phyloP scores from a whole-genome alignment of 306 rosid genomes.

The Urtica urens region DNA sequence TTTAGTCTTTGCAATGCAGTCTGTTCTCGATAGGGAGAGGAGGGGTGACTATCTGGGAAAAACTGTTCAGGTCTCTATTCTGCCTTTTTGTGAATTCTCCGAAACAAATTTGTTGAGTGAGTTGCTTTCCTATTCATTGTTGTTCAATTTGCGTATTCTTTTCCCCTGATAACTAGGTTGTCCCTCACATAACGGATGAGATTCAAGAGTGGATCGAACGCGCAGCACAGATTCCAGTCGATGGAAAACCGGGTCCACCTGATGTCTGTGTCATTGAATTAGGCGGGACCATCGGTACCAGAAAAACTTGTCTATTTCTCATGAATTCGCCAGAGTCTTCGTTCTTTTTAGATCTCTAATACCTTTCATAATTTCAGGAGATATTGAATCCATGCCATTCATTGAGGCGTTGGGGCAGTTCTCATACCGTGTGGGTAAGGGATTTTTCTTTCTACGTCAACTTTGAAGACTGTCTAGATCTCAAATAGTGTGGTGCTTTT shows the following conservation, averaged over 20 bases:
- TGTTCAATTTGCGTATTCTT: neutral
- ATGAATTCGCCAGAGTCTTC: neutral
- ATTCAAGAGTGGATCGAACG: slow-evolving; percentile 45
- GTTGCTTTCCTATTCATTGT: neutral
- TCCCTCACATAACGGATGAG: slow-evolving; percentile 46
- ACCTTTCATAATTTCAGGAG: slow-evolving; percentile 23
- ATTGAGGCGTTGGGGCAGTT: slow-evolving; percentile 49
- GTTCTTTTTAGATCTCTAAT: slow-evolving; percentile 11
- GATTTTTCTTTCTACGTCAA: too few relatives aligned
- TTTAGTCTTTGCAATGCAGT: slow-evolving; percentile 15
- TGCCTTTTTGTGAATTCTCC: too few relatives aligned
- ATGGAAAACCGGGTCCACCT: slow-evolving; percentile 34
- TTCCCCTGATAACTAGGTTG: slow-evolving; percentile 25
- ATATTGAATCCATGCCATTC: slow-evolving; percentile 46
- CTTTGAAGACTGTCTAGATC: too few relatives aligned
- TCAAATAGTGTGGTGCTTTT: too few relatives aligned
- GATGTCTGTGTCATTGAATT: slow-evolving; percentile 46
- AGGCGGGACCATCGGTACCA: slow-evolving; percentile 41
- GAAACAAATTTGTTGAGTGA: neutral
- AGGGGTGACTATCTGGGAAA: slow-evolving; percentile 44
- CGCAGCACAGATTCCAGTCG: slow-evolving; percentile 30
- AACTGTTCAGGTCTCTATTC: slow-evolving; percentile 42
- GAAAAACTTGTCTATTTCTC: neutral
- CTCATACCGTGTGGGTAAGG: slow-evolving; percentile 37
- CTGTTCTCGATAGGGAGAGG: slow-evolving; percentile 36